Evolutionary conservation across 441 rosid species (phyloP).

Genomic region (Erodium chrysanthum): DNA sequence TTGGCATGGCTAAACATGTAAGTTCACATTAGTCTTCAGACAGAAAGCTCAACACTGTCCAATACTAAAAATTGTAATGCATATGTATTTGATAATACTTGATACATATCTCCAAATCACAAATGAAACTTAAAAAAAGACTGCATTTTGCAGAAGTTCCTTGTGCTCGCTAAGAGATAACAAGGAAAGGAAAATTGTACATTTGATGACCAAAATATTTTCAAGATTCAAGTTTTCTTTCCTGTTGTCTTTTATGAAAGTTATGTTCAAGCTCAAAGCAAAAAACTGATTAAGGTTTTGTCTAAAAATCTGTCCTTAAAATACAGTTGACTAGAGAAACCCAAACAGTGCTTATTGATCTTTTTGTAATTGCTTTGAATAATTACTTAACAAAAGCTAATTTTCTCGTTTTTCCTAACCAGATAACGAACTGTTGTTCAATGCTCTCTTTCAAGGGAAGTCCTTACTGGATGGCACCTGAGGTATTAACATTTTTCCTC

Average conservation of each 20-base stretch:
- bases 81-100: no score
- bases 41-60: slow-evolving; percentile 1
- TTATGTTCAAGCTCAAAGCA: no score
- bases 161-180: slow-evolving; percentile 12
- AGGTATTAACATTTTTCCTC: slow-evolving; percentile 37
- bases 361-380: slow-evolving; percentile 4
- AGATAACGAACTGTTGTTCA: slow-evolving; percentile 61
- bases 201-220: slow-evolving; percentile 30
- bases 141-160: background rate
- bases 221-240: no score
- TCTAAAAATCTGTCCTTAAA: no score
- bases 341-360: background rate
- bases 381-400: slow-evolving; percentile 14
- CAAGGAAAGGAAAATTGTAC: slow-evolving; percentile 23
- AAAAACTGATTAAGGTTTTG: no score
- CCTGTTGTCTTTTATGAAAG: no score
- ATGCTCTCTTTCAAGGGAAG: slow-evolving; percentile 98
- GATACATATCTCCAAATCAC: no score
- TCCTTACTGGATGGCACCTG: slow-evolving; percentile 99
- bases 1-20: slow-evolving; percentile 99
- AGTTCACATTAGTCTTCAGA: slow-evolving; percentile 15
- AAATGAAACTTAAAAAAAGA: no score
- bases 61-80: slow-evolving; percentile 4
- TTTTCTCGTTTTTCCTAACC: slow-evolving; percentile 19
- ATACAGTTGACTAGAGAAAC: no score